phyloP scores from a whole-genome alignment of 176 grass and related monocot genomes.

The Avena insularis region DNA sequence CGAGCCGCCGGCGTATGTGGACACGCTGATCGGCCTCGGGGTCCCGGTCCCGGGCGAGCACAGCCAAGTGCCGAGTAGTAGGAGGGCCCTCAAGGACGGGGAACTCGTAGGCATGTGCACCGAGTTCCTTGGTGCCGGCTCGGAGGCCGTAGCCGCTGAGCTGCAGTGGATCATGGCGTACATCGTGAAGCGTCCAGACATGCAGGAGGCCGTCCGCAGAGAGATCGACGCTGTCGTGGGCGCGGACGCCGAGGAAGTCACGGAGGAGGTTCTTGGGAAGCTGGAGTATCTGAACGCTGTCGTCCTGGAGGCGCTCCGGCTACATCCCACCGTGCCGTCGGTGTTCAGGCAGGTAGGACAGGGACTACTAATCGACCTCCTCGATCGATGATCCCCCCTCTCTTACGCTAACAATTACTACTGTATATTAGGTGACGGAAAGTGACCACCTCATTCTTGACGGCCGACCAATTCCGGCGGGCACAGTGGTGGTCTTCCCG shows the following conservation, averaged over 20 bases:
- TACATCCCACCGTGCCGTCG: not conserved
- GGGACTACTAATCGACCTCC: too few species aligned
- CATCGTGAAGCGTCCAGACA: not conserved
- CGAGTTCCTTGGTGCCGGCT: conserved; percentile 8
- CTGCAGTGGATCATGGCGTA: conserved; percentile 29
- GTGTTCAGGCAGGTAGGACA: not conserved
- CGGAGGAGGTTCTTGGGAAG: conserved; percentile 10
- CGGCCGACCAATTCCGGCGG: not conserved
- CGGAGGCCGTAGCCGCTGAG: not conserved
- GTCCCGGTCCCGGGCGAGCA: too few species aligned
- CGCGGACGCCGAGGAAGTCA: not conserved
- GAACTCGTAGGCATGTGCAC: not conserved
- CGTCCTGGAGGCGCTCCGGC: conserved; percentile 16
- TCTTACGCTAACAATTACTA: too few species aligned
- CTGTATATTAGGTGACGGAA: not conserved
- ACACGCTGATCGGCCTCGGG: too few species aligned
- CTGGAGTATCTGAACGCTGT: not conserved
- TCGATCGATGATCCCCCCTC: too few species aligned
- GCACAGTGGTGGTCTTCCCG: conserved; percentile 7
- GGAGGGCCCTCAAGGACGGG: not conserved
- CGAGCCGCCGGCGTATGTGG: too few species aligned
- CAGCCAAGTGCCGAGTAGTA: too few species aligned
- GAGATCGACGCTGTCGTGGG: not conserved
- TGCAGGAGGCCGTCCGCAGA: not conserved
- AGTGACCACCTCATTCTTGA: not conserved